phyloP scores from a whole-genome alignment of 192 early-diverging fungal species.

The Coemansia nantahalensis region DNA sequence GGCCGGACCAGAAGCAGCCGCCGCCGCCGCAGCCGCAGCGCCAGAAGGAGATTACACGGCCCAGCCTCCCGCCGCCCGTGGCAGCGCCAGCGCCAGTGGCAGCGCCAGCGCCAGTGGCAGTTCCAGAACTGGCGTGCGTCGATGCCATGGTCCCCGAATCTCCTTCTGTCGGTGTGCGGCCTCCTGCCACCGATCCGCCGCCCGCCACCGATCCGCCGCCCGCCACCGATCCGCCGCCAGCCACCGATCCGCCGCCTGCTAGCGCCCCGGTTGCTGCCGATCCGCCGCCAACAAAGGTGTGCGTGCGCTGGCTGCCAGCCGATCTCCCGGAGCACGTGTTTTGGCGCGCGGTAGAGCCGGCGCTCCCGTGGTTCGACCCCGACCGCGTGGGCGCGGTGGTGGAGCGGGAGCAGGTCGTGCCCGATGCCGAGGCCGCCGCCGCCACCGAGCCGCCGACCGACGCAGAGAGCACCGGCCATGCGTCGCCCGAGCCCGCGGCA shows the following conservation, averaged over 20 bases:
- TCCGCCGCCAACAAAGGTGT: conserved; percentile 18
- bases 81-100: too few species aligned
- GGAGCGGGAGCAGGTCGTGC: conserved; percentile 7
- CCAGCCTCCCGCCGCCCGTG: too few species aligned
- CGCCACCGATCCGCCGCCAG: not conserved
- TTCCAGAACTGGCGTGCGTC: too few species aligned
- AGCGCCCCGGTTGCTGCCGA: too few species aligned
- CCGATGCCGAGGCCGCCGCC: not conserved
- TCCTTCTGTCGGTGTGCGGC: too few species aligned
- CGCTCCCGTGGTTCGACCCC: conserved; percentile 40
- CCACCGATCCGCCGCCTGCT: not conserved
- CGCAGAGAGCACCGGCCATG: not conserved
- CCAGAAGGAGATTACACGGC: too few species aligned
- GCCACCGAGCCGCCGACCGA: not conserved
- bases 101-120: too few species aligned
- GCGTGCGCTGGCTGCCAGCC: conserved; percentile 42
- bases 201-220: not conserved
- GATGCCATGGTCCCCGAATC: too few species aligned
- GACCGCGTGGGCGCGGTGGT: conserved; percentile 7
- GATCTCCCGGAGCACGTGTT: conserved; percentile 49
- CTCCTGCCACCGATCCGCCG: not conserved
- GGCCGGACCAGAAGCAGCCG: not conserved
- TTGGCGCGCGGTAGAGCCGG: conserved; percentile 38
- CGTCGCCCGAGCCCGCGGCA: not conserved
- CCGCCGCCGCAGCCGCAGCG: not conserved